Evolutionary conservation across 2,329 filamentous ascomycete species (phyloP).

Genomic region (Colletotrichum lupini): DNA sequence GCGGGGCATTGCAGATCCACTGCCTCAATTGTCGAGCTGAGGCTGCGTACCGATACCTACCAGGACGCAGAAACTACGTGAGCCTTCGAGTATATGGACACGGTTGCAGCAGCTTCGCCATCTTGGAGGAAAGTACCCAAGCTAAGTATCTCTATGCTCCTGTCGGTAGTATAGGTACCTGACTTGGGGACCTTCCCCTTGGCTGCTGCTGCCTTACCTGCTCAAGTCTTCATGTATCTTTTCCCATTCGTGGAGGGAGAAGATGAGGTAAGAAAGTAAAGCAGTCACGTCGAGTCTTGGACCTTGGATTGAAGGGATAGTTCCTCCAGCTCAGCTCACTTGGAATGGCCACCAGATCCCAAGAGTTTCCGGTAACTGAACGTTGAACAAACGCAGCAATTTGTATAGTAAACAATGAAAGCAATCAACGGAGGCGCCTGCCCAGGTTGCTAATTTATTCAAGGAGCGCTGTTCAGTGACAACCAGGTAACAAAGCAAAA

Average conservation of each 20-base stretch:
- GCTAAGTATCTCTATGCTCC: neutral
- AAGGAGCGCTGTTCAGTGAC: neutral
- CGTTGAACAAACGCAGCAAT: neutral
- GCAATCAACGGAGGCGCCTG: neutral
- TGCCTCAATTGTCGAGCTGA: constrained; percentile 24
- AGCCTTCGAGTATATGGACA: constrained; percentile 1
- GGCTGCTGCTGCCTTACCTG: neutral
- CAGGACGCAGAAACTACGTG: neutral
- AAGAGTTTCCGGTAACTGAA: neutral
- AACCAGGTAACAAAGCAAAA: neutral
- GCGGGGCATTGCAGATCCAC: constrained; percentile 31
- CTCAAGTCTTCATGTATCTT: neutral
- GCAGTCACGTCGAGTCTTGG: neutral
- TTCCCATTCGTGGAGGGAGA: neutral
- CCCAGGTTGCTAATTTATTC: neutral
- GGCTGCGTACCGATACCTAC: constrained; percentile 7
- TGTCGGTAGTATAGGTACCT: neutral
- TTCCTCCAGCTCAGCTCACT: neutral
- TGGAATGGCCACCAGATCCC: neutral
- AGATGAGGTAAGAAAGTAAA: constrained; percentile 30
- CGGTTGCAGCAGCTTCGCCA: neutral
- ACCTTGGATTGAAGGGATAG: neutral
- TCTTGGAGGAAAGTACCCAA: constrained; percentile 6
- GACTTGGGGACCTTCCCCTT: constrained; percentile 3
- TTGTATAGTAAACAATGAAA: neutral